Evolutionary conservation across 2,329 filamentous ascomycete species (phyloP).

Genomic region (Trichoderma breve): DNA sequence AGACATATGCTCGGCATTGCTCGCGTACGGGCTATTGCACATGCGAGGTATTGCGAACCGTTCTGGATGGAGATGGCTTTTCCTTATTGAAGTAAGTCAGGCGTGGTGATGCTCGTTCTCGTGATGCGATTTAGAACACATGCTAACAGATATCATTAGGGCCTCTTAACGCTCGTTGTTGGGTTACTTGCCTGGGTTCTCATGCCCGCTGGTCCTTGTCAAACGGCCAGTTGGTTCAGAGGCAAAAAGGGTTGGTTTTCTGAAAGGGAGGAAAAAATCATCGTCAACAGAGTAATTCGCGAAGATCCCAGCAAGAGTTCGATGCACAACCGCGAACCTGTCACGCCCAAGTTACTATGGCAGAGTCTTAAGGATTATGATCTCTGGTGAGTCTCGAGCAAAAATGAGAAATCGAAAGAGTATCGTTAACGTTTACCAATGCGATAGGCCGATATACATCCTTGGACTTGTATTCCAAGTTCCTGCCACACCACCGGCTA

Average conservation of each 20-base stretch:
- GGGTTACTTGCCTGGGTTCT: slow-evolving; percentile 26
- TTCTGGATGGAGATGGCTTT: slow-evolving; percentile 42
- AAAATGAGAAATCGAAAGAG: background rate
- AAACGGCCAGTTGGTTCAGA: slow-evolving; percentile 54
- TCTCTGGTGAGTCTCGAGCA: slow-evolving; percentile 44
- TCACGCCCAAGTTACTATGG: slow-evolving; percentile 48
- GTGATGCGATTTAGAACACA: background rate
- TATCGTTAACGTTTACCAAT: background rate
- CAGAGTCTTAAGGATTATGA: slow-evolving; percentile 57
- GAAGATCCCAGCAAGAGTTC: slow-evolving; percentile 59
- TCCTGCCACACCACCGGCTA: slow-evolving; percentile 38
- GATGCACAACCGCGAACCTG: slow-evolving; percentile 54
- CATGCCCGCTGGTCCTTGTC: slow-evolving; percentile 31
- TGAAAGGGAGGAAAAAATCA: slow-evolving; percentile 50
- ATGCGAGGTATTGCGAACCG: slow-evolving; percentile 38
- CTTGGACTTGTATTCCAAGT: slow-evolving; percentile 48
- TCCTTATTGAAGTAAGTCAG: slow-evolving; percentile 17
- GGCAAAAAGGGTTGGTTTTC: slow-evolving; percentile 45
- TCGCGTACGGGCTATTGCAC: slow-evolving; percentile 41
- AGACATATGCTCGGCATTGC: slow-evolving; percentile 52
- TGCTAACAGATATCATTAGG: slow-evolving; percentile 1
- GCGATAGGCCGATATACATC: slow-evolving; percentile 24
- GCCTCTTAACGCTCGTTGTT: slow-evolving; percentile 32
- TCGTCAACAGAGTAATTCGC: slow-evolving; percentile 54
- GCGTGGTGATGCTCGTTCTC: background rate